A percentile compares a stretch with the other conserved stretches of the same genome.
Conservation (phyloP, 495 filamentous ascomycete genomes). For the Penicillium arizonense region DNA sequence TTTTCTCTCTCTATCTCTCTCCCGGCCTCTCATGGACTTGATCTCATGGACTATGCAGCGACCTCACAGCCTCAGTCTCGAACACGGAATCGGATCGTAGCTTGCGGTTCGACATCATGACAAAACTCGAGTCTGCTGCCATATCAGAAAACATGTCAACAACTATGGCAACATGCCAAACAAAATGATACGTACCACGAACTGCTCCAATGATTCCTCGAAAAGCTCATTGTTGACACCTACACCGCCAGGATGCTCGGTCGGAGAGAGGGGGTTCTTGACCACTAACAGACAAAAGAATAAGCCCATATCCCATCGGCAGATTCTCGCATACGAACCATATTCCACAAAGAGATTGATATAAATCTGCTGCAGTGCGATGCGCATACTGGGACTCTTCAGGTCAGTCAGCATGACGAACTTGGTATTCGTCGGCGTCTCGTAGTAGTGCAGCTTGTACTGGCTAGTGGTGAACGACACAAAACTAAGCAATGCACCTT, state of each 20-base stretch:
- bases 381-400: conserved; percentile 82
- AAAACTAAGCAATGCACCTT: conserved; percentile 53
- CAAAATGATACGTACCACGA: conserved; percentile 53
- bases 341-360: conserved; percentile 97
- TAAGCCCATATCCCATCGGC: conserved; percentile 6
- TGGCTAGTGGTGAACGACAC: conserved; percentile 85
- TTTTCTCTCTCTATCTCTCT: not conserved
- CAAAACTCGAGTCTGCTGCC: conserved; percentile 37
- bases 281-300: conserved; percentile 58
- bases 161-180: conserved; percentile 1
- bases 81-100: no score
- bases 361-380: conserved; percentile 96
- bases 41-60: not conserved
- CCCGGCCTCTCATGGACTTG: not conserved
- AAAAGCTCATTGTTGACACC: conserved; percentile 95
- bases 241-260: conserved; percentile 82
- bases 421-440: conserved; percentile 91
- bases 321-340: conserved; percentile 48
- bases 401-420: conserved; percentile 96
- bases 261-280: conserved; percentile 88
- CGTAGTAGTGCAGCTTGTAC: conserved; percentile 99
- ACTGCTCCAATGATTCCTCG: conserved; percentile 86
- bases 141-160: conserved; percentile 24
- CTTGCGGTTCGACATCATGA: conserved; percentile 17
- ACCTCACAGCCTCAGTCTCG: not conserved